Evolutionary conservation across 148 eudicot genomes (phyloP).

Genomic region (Spergularia marina): DNA sequence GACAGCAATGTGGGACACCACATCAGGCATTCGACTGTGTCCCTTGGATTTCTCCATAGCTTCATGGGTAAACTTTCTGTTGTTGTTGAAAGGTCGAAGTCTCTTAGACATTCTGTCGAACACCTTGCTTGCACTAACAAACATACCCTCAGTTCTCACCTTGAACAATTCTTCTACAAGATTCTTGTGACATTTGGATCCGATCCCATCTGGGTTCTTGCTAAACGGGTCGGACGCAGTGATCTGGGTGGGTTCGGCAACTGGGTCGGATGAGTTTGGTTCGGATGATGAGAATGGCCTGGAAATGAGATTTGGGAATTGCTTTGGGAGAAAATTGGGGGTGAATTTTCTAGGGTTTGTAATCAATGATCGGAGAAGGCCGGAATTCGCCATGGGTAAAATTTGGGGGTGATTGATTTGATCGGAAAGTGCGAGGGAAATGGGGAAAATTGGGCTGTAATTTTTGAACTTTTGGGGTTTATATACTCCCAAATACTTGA

Average conservation of each 20-base stretch:
- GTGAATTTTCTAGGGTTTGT: slow-evolving; percentile 9
- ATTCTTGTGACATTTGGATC: background rate
- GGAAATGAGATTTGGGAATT: background rate
- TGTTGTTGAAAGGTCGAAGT: background rate
- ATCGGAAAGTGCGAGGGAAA: slow-evolving; percentile 13
- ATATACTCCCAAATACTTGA: background rate
- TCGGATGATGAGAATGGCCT: slow-evolving; percentile 10
- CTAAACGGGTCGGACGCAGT: background rate
- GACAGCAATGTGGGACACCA: slow-evolving; percentile 9
- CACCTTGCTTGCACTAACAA: slow-evolving; percentile 13
- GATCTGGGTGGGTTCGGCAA: background rate
- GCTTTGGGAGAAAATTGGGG: background rate
- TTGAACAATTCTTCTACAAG: slow-evolving; percentile 5
- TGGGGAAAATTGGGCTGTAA: background rate
- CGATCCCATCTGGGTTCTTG: background rate
- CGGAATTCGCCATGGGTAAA: slow-evolving; percentile 28
- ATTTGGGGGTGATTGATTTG: background rate
- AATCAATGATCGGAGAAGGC: slow-evolving; percentile 16
- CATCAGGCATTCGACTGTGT: slow-evolving; percentile 1
- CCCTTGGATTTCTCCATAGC: background rate
- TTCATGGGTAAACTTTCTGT: background rate
- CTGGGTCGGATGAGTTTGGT: slow-evolving; percentile 1
- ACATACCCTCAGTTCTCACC: background rate
- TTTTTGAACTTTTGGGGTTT: background rate
- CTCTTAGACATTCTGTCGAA: slow-evolving; percentile 9